phyloP scores from a whole-genome alignment of 306 rosid species.

The Purshia tridentata region DNA sequence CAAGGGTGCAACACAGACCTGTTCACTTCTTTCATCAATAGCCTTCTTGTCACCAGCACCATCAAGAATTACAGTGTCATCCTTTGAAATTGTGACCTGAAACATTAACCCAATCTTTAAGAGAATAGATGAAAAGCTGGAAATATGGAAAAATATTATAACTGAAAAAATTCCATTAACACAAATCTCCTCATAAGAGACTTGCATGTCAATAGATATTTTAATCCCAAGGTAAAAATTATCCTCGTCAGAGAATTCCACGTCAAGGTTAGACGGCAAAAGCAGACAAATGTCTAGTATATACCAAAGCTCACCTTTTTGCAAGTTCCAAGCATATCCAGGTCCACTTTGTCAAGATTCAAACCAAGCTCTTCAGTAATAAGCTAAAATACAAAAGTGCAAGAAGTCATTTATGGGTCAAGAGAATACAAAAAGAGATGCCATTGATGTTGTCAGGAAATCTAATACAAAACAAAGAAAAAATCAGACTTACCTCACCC shows the following conservation, averaged over 20 bases:
- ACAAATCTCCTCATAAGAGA: background rate
- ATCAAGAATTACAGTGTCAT: slow-evolving; percentile 93
- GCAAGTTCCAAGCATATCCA: slow-evolving; percentile 77
- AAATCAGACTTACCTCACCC: slow-evolving; percentile 53
- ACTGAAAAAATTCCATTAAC: background rate
- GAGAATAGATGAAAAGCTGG: background rate
- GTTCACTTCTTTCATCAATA: slow-evolving; percentile 94
- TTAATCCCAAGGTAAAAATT: background rate
- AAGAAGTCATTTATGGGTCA: background rate
- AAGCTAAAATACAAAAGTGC: slow-evolving; percentile 42
- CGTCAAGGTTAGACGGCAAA: background rate
- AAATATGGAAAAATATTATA: background rate
- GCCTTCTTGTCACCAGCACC: slow-evolving; percentile 90
- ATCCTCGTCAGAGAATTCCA: background rate
- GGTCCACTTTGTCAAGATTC: slow-evolving; percentile 88
- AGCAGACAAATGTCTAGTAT: background rate
- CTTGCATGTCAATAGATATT: background rate
- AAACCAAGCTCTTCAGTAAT: slow-evolving; percentile 91
- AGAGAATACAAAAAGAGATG: background rate
- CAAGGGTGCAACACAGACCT: slow-evolving; percentile 48
- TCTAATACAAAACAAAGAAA: background rate
- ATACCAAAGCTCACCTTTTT: slow-evolving; percentile 61
- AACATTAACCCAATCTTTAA: slow-evolving; percentile 15
- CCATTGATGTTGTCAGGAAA: background rate
- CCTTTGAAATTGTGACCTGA: slow-evolving; percentile 89